phyloP scores from a whole-genome alignment of 306 rosid genomes.

The Clitoria ternatea region DNA sequence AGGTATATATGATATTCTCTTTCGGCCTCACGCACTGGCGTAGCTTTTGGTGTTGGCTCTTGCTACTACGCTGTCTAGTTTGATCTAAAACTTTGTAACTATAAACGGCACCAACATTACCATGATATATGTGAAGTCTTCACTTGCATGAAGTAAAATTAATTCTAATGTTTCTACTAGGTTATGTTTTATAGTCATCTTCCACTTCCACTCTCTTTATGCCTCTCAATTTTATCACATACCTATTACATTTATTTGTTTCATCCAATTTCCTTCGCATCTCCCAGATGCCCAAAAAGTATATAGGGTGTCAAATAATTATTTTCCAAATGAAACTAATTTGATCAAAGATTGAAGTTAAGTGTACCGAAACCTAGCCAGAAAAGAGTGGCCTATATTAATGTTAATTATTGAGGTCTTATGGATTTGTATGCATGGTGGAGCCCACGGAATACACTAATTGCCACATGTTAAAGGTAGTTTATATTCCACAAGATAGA shows the following conservation, averaged over 20 bases:
- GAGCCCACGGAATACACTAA: constrained; percentile 13
- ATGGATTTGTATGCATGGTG: not conserved
- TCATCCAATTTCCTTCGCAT: not conserved
- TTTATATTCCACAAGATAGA: constrained; percentile 17
- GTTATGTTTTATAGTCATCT: too few relatives aligned
- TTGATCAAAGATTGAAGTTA: not conserved
- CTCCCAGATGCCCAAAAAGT: not conserved
- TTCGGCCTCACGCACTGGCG: not conserved
- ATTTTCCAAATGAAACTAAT: not conserved
- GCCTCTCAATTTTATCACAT: not conserved
- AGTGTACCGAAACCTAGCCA: constrained; percentile 5
- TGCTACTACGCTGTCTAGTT: not conserved
- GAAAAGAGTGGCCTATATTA: constrained; percentile 6
- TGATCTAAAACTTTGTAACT: not conserved
- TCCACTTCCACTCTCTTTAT: too few relatives aligned
- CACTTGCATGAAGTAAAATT: not conserved
- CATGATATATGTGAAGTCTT: too few relatives aligned
- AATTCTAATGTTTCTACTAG: not conserved
- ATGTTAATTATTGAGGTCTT: constrained; percentile 11
- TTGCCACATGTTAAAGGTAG: constrained; percentile 25
- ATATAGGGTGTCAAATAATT: not conserved
- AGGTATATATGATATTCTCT: not conserved
- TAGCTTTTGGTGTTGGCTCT: not conserved
- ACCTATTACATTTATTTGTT: not conserved
- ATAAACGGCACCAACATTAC: not conserved